These are phyloP conservation scores for Escovopsis sp. DNA, from an alignment of 2,329 filamentous ascomycete species.

Conservation along the genomic window DNA sequence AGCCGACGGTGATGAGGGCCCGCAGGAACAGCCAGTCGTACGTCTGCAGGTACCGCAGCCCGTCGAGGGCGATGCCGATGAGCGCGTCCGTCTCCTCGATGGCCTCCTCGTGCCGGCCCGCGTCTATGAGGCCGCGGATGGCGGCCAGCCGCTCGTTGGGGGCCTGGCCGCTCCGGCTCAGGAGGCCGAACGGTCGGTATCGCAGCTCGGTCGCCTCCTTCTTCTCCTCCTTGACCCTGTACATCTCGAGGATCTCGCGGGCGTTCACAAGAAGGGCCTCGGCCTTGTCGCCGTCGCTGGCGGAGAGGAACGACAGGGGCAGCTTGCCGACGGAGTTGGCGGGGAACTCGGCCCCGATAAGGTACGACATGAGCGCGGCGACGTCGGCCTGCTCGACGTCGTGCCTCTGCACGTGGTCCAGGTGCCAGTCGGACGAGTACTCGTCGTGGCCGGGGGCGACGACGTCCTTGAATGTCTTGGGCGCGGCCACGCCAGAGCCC, in stretches of 20 bases:
- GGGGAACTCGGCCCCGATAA: conserved; percentile 76
- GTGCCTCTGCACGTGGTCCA: conserved; percentile 67
- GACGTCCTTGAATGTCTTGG: conserved; percentile 37
- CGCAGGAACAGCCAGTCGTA: conserved; percentile 97
- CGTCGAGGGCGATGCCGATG: conserved; percentile 62
- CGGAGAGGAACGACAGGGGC: conserved; percentile 67
- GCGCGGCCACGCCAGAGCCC: conserved; percentile 79
- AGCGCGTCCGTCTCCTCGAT: conserved; percentile 65
- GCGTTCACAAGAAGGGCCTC: conserved; percentile 74
- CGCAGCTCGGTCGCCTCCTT: conserved; percentile 63
- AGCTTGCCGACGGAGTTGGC: conserved; percentile 93
- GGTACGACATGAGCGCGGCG: conserved; percentile 87
- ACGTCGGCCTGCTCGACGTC: conserved; percentile 92
- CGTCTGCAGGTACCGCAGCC: conserved; percentile 85
- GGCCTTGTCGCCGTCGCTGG: conserved; percentile 60
- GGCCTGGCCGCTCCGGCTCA: conserved; percentile 48
- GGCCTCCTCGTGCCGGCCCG: conserved; percentile 54
- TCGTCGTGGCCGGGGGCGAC: conserved; percentile 74
- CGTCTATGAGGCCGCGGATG: conserved; percentile 53
- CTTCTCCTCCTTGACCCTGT: conserved; percentile 76
- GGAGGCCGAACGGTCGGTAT: conserved; percentile 59
- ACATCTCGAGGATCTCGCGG: conserved; percentile 84
- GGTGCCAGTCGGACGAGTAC: conserved; percentile 76
- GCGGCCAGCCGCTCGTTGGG: conserved; percentile 50
- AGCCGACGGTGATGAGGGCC: conserved; percentile 75